A percentile compares a stretch with the other conserved stretches of the same genome.
phyloP scores from a whole-genome alignment of 2,329 filamentous ascomycete species.

The Xylariaceae sp. region DNA sequence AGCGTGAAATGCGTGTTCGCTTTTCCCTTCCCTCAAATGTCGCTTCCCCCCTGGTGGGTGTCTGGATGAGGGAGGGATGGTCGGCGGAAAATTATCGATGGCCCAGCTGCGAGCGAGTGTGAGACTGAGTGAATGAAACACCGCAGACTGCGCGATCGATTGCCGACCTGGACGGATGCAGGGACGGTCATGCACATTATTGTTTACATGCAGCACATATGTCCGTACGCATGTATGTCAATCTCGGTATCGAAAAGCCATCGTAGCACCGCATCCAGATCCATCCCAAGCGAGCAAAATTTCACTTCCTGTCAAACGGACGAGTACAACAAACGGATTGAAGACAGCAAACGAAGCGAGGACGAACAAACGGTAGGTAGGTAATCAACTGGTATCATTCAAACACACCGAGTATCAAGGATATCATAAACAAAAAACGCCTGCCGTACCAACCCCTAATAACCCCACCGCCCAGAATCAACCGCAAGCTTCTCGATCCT shows the following conservation, averaged over 20 bases:
- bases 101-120: too few relatives aligned
- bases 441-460: slow-evolving; percentile 24
- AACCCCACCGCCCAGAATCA: slow-evolving; percentile 48
- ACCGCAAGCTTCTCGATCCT: slow-evolving; percentile 68
- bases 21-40: too few relatives aligned
- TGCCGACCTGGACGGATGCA: neutral
- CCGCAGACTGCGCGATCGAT: neutral
- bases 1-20: neutral
- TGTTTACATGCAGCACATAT: too few relatives aligned
- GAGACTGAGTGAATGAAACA: neutral
- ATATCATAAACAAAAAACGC: too few relatives aligned
- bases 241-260: slow-evolving; percentile 30
- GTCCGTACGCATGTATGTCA: too few relatives aligned
- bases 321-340: neutral
- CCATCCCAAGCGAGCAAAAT: neutral
- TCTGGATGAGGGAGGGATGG: too few relatives aligned
- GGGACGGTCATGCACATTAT: neutral
- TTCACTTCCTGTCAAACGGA: neutral
- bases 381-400: neutral
- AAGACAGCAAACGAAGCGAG: neutral
- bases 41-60: too few relatives aligned
- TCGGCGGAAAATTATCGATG: too few relatives aligned
- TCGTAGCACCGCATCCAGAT: neutral
- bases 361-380: neutral
- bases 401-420: too few relatives aligned